These are phyloP conservation scores for Nothophaeocryptopus gaeumannii DNA, from an alignment of 2,329 filamentous ascomycete genomes.

Conservation along the genomic window DNA sequence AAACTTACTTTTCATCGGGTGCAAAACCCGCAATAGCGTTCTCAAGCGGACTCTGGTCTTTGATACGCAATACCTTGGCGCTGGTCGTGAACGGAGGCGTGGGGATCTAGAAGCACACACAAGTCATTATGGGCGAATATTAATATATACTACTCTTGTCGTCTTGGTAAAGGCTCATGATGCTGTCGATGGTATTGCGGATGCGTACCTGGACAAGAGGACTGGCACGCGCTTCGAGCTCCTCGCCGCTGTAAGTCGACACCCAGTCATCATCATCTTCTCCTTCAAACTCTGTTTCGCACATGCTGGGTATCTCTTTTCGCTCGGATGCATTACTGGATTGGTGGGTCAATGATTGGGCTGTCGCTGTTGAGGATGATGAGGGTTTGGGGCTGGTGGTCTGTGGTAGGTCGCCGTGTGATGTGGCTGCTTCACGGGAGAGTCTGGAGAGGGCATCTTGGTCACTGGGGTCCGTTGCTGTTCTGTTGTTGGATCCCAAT, in stretches of 20 bases:
- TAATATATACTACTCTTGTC: conserved; percentile 19
- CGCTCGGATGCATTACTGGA: conserved; percentile 14
- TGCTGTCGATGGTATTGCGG: conserved; percentile 28
- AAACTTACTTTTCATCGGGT: conserved; percentile 30
- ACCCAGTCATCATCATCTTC: conserved; percentile 25
- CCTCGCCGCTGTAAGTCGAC: conserved; percentile 30
- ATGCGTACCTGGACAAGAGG: conserved; percentile 32
- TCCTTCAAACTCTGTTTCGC: conserved; percentile 23
- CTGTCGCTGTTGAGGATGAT: conserved; percentile 8
- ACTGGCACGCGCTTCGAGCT: conserved; percentile 26
- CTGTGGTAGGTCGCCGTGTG: conserved; percentile 16
- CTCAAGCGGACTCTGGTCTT: conserved; percentile 20
- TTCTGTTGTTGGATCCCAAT: conserved; percentile 14
- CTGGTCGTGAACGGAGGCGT: background rate
- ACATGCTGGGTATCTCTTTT: conserved; percentile 23
- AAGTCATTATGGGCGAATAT: background rate
- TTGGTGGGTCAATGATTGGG: conserved; percentile 9
- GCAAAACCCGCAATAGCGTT: conserved; percentile 24
- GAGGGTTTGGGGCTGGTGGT: conserved; percentile 14
- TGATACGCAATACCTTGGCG: no score
- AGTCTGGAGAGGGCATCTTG: conserved; percentile 13
- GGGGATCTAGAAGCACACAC: background rate
- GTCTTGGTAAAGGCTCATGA: conserved; percentile 26
- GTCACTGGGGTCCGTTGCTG: conserved; percentile 7
- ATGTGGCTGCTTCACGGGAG: conserved; percentile 14